Evolutionary conservation across 2,329 filamentous ascomycete species (phyloP).

Genomic region (Helotiales sp.): DNA sequence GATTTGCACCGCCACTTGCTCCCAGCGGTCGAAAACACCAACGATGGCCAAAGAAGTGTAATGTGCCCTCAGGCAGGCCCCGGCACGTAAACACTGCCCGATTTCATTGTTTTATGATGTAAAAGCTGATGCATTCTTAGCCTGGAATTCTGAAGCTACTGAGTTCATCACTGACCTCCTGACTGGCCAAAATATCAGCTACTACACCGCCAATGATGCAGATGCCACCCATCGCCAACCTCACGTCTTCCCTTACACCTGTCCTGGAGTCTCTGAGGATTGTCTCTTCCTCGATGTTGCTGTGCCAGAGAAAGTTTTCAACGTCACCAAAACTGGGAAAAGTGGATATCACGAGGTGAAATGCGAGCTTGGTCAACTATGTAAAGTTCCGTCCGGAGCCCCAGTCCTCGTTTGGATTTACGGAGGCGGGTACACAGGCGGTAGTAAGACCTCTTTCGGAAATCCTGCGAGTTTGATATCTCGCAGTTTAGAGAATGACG

Average conservation of each 20-base stretch:
- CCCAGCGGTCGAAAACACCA: constrained; percentile 39
- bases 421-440: constrained; percentile 53
- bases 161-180: neutral
- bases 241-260: neutral
- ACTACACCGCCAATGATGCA: constrained; percentile 7
- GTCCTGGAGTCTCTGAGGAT: constrained; percentile 45
- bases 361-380: constrained; percentile 3
- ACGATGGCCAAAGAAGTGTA: constrained; percentile 33
- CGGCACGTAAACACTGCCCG: neutral
- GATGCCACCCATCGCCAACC: neutral
- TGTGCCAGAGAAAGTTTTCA: constrained; percentile 48
- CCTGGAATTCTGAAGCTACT: constrained; percentile 2
- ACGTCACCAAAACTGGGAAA: constrained; percentile 20
- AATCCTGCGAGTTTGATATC: constrained; percentile 49
- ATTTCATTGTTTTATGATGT: neutral
- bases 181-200: constrained; percentile 7
- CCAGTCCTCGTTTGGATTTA: constrained; percentile 57
- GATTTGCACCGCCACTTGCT: constrained; percentile 50
- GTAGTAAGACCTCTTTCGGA: constrained; percentile 47
- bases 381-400: constrained; percentile 29
- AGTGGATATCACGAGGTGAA: constrained; percentile 9
- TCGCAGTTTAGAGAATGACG: constrained; percentile 34
- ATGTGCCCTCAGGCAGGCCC: constrained; percentile 35
- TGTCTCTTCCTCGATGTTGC: constrained; percentile 55
- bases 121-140: neutral